These are phyloP conservation scores for Ajuga reptans DNA, from an alignment of 305 asterid species.

Conservation along the genomic window DNA sequence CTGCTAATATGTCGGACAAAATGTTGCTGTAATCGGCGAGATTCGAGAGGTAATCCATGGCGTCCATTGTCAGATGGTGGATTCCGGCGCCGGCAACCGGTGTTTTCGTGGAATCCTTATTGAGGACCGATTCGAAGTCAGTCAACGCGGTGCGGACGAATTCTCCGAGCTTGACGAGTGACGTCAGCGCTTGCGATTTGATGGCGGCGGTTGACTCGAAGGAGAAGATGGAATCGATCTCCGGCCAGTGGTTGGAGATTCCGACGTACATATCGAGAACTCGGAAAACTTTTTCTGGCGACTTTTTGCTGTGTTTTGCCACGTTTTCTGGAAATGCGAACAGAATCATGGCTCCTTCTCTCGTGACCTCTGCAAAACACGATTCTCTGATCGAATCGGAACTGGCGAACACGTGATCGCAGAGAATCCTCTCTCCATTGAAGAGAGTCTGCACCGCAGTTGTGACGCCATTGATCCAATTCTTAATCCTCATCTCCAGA, in stretches of 20 bases:
- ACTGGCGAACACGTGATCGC: slow-evolving; percentile 58
- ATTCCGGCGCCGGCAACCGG: slow-evolving; percentile 54
- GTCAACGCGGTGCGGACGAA: slow-evolving; percentile 32
- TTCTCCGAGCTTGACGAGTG: slow-evolving; percentile 52
- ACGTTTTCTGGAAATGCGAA: slow-evolving; percentile 64
- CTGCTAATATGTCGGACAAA: slow-evolving; percentile 41
- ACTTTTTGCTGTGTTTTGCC: slow-evolving; percentile 40
- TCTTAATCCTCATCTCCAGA: slow-evolving; percentile 40
- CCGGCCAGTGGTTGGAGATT: slow-evolving; percentile 55
- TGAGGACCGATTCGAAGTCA: slow-evolving; percentile 51
- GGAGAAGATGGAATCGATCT: slow-evolving; percentile 59
- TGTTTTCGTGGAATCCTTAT: slow-evolving; percentile 49
- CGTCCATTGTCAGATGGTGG: slow-evolving; percentile 52
- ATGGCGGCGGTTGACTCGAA: slow-evolving; percentile 36
- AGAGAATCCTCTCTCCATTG: slow-evolving; percentile 69
- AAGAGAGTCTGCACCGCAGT: slow-evolving; percentile 54
- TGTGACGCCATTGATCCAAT: slow-evolving; percentile 55
- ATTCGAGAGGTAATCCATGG: slow-evolving; percentile 47
- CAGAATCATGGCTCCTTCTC: slow-evolving; percentile 54
- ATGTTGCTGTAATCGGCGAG: slow-evolving; percentile 63
- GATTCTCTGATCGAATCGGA: slow-evolving; percentile 57
- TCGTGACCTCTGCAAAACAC: slow-evolving; percentile 49
- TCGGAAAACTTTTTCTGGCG: slow-evolving; percentile 53
- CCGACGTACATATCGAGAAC: slow-evolving; percentile 69
- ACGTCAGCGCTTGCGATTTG: slow-evolving; percentile 42